Base-by-base conservation (phyloP, 805 yeast genomes). In the Zygosaccharomyces siamensis region DNA sequence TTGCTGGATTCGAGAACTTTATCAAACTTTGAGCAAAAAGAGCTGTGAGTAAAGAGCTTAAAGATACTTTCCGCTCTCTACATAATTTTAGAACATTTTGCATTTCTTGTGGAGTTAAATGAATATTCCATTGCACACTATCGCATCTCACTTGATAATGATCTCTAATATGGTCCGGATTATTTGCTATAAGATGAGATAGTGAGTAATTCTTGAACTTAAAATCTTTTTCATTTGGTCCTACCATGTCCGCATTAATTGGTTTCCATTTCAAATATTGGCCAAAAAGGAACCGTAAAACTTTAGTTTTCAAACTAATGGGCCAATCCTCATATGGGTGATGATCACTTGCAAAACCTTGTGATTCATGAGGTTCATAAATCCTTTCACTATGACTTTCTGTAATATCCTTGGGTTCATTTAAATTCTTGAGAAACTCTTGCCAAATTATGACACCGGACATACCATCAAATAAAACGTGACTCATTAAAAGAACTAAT, bases 381-480 rank as follows among this genome's bases (percentile, higher is more conserved):
- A 41, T 37, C 4, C 20, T 41, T 11, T 23, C 20, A 11, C n/a
- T 28, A 26, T 18, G 23, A 11, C 40, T 47, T 14, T 10, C 23
- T 2, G 24, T 14, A 5, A 30, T 28, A 24, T 7, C 7, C 4
- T 23, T 32, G n/a, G 30, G 24, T 12, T 41, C 38, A 11, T 49
- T 38, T 24, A 63, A 44, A 4, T 38, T 24, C 6, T 44, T 31
- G 48, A 63, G 16, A 16, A 63, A 46, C 1, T 46, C 30, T 16
- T 52, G 51, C 58, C 59, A 57, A 28, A 63, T 51, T 8, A 53
- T 49, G 1, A 56, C 57, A 20, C 57, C 51, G 1, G 66, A 56
- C 41, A 61, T 51, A 7, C 68, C 68, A 51, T 64, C 68, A 44
- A 57, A 57, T 14, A 62, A 46, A 1, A 53, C 53, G 47, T 64